phyloP scores from a whole-genome alignment of 768 basidiomycete genomes.

The Symmetrospora coprosmae region DNA sequence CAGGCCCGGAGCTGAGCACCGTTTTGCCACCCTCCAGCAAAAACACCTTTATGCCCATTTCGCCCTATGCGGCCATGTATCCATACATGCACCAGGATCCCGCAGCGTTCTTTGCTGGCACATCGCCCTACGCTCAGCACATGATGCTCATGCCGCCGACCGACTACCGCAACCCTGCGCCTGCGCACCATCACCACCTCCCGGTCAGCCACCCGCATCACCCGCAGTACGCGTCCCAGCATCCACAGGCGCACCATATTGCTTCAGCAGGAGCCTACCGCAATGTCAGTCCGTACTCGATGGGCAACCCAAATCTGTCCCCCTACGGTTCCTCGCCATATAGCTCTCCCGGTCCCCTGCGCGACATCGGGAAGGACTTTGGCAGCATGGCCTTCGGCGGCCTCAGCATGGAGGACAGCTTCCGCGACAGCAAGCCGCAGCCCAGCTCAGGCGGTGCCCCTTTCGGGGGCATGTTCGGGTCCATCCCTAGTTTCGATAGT shows the following conservation, averaged over 20 bases:
- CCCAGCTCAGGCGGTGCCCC: not conserved
- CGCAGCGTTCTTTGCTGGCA: conserved; percentile 28
- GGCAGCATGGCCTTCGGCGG: not conserved
- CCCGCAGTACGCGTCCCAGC: too few relatives aligned
- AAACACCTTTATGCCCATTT: conserved; percentile 9
- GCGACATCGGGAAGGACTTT: conserved; percentile 15
- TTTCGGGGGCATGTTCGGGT: conserved; percentile 17
- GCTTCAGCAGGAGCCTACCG: too few relatives aligned
- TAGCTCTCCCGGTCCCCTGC: not conserved
- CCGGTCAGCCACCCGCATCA: not conserved
- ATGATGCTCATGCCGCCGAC: conserved; percentile 30
- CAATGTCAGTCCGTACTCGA: too few relatives aligned
- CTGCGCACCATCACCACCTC: not conserved
- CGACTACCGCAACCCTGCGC: not conserved
- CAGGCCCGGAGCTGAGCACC: conserved; percentile 22
- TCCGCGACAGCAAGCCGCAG: not conserved
- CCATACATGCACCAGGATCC: conserved; percentile 33
- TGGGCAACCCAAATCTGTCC: too few relatives aligned
- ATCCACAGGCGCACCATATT: too few relatives aligned
- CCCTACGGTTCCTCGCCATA: conserved; percentile 8
- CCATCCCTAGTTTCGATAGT: conserved; percentile 9
- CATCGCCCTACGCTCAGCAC: conserved; percentile 33
- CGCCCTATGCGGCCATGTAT: not conserved
- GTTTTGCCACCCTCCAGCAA: conserved; percentile 25
- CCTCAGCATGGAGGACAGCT: not conserved